Evolutionary conservation across 2,329 filamentous ascomycete species (phyloP), one percentile per base, ranked within the genome.

Genomic region (Didymella pomorum): DNA sequence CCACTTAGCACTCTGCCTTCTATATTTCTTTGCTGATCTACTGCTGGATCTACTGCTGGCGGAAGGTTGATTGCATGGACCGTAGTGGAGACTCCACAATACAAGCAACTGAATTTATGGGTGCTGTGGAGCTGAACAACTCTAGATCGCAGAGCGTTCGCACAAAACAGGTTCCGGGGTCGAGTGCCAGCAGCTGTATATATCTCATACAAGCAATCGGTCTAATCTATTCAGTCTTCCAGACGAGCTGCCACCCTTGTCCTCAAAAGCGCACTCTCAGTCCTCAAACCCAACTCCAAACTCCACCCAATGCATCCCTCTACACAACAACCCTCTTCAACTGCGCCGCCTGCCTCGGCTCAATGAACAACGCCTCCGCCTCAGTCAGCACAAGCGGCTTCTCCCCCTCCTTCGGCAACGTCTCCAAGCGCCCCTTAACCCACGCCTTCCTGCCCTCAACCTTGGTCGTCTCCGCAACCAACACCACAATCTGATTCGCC

Each of bases 371-470:
- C 2, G 89, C 93, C 72, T 90, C 89, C 0, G 92, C 94, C 78
- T 96, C 91, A 8, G 90, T 92, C 58, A 97, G 76, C 46, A 93
- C 83, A 16, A 83, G 86, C 31, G 87, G 82, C 66, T 80, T 81
- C 25, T 83, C 79, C 58, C 65, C 91, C 65, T 86, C 87, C 76
- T 93, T 89, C 52, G 92, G 77, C 60, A 98, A 78, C 54, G 91
- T 89, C 83, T 97, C 93, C 69, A 98, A 88, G 67, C 87, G 86
- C 1, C 92, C 95, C 79, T 91, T 89, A 1, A 97, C 92, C 92
- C 92, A 97, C 12, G 93, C 94, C 81, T 98, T 98, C 62, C 95
- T 84, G 1, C 95, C 94, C 73, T 98, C 93, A 1, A 94, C 90
- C 80, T 90, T 93, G 10, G 86, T 88, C 20, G 93, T 97, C 73